Evolutionary conservation across 2,329 filamentous ascomycete genomes (phyloP).

Genomic region (Gnomoniopsis sp.): DNA sequence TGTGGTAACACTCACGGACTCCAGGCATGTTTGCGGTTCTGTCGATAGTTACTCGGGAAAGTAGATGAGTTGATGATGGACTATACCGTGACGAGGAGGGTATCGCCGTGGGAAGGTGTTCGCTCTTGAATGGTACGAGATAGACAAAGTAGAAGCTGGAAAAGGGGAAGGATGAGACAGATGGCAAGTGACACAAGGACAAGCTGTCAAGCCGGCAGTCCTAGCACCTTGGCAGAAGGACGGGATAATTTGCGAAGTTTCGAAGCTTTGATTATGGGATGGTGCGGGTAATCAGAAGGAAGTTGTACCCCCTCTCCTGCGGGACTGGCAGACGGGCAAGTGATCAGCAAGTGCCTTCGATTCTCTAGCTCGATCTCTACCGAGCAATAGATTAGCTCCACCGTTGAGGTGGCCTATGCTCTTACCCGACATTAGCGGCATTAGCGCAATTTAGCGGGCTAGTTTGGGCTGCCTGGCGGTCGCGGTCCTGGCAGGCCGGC

Average conservation of each 20-base stretch:
- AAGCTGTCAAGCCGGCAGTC: not conserved
- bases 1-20: slow-evolving; percentile 42
- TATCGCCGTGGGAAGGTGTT: not conserved
- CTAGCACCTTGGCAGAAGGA: not conserved
- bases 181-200: slow-evolving; percentile 8
- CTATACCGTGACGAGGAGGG: not conserved
- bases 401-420: not conserved
- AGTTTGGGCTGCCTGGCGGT: too few relatives aligned
- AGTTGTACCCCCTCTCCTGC: not conserved
- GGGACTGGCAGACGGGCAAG: not conserved
- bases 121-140: not conserved
- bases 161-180: not conserved
- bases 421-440: slow-evolving; percentile 1
- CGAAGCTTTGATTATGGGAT: slow-evolving; percentile 12
- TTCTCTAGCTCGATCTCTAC: not conserved
- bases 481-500: too few relatives aligned
- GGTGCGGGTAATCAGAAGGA: slow-evolving; percentile 13
- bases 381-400: not conserved
- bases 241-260: slow-evolving; percentile 17
- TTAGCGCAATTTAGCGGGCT: not conserved
- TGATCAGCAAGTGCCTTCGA: not conserved
- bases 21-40: slow-evolving; percentile 44
- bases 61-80: not conserved
- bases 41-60: not conserved
- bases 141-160: not conserved